These are phyloP conservation scores for Ceratobasidium sp. DNA, from an alignment of 1,284 basidiomycete species.

Conservation along the genomic window DNA sequence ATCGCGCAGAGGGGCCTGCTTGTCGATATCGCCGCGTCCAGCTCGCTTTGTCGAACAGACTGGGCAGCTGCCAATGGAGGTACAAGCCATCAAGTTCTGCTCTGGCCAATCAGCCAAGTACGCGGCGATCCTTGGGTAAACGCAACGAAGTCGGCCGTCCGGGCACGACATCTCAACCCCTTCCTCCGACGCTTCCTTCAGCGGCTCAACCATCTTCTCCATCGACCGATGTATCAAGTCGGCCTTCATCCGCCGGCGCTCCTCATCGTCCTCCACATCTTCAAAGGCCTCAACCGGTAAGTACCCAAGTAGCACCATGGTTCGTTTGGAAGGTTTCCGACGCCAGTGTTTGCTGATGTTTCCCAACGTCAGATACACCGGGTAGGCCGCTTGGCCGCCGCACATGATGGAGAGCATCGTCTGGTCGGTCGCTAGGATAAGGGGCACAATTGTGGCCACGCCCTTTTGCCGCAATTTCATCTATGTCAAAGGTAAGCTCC, in stretches of 20 bases:
- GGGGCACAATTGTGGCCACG: neutral
- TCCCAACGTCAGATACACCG: conserved; percentile 25
- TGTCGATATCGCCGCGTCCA: neutral
- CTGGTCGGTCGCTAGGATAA: conserved; percentile 15
- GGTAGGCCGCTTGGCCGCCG: conserved; percentile 28
- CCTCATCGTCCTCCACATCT: conserved; percentile 1
- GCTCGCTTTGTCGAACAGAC: neutral
- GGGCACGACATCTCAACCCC: conserved; percentile 34
- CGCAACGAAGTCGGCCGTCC: conserved; percentile 3
- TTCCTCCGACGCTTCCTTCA: neutral
- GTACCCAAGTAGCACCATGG: conserved; percentile 39
- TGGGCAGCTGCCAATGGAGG: conserved; percentile 11
- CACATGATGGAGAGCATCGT: conserved; percentile 12
- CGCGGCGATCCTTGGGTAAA: conserved; percentile 5
- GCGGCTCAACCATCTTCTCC: conserved; percentile 12
- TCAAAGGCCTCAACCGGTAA: conserved; percentile 32
- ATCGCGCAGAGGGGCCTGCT: neutral
- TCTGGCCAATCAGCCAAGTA: conserved; percentile 20
- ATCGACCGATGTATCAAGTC: conserved; percentile 17
- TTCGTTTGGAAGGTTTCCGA: conserved; percentile 20
- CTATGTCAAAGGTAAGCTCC: neutral
- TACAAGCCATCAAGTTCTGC: conserved; percentile 5
- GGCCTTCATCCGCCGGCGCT: neutral
- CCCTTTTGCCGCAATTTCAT: neutral
- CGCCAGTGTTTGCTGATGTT: conserved; percentile 35